These are phyloP conservation scores for Volvariella volvacea DNA, from an alignment of 1,284 basidiomycete species.

Conservation along the genomic window DNA sequence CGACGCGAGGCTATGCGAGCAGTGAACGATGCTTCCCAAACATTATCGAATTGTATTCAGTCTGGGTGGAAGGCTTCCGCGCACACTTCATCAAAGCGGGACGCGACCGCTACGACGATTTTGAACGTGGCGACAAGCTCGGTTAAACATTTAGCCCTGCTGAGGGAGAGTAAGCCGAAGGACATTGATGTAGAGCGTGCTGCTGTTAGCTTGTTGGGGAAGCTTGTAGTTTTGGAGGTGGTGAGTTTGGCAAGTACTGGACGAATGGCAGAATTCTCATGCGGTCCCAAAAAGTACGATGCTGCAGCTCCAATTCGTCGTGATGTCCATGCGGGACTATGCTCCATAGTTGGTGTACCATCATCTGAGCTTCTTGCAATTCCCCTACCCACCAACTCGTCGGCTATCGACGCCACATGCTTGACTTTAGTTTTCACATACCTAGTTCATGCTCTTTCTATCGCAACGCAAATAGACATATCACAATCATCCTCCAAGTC, in stretches of 20 bases:
- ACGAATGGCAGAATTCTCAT: no score
- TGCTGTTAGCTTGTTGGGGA: constrained; percentile 56
- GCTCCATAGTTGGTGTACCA: constrained; percentile 20
- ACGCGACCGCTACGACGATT: constrained; percentile 17
- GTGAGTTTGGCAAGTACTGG: constrained; percentile 29
- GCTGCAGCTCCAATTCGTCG: constrained; percentile 35
- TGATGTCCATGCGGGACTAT: constrained; percentile 40
- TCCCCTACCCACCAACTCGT: constrained; percentile 26
- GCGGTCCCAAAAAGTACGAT: constrained; percentile 36
- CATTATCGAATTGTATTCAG: constrained; percentile 42
- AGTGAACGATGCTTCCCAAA: constrained; percentile 56
- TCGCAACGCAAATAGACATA: constrained; percentile 23
- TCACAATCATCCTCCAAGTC: constrained; percentile 11
- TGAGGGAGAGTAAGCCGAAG: constrained; percentile 38
- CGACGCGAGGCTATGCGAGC: constrained; percentile 38
- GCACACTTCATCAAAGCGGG: constrained; percentile 10
- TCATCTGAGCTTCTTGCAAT: constrained; percentile 37
- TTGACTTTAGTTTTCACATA: constrained; percentile 53
- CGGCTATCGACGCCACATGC: constrained; percentile 29
- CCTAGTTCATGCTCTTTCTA: constrained; percentile 43
- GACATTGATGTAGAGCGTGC: constrained; percentile 60
- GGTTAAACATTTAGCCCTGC: constrained; percentile 32
- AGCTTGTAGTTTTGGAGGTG: constrained; percentile 59
- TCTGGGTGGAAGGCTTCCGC: constrained; percentile 49
- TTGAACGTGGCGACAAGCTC: constrained; percentile 21